A percentile compares a stretch with the other conserved stretches of the same genome.
Evolutionary conservation across 129 eudicot genomes (phyloP).

Genomic region (Chrysanthemum seticuspe): DNA sequence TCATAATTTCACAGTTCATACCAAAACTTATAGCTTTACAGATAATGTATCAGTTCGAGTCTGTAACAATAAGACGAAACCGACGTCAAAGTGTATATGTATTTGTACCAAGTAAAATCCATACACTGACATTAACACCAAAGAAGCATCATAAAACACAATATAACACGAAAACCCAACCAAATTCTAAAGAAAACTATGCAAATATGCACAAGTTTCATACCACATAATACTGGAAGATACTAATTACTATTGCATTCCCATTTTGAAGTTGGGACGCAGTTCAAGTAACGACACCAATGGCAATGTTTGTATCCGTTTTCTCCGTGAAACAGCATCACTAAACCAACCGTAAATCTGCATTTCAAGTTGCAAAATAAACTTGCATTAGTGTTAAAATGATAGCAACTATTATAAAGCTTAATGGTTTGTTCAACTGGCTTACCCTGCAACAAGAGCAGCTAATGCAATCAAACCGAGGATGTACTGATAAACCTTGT

Average conservation of each 20-base stretch:
- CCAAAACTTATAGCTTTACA: too few species aligned
- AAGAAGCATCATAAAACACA: constrained; percentile 17
- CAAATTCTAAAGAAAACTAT: constrained; percentile 19
- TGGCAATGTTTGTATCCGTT: constrained; percentile 58
- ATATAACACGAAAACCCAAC: neutral
- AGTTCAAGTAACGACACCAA: constrained; percentile 75
- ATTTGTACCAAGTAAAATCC: neutral
- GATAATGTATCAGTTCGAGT: too few species aligned
- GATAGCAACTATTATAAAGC: too few species aligned
- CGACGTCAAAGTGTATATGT: too few species aligned
- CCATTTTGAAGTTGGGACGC: constrained; percentile 79
- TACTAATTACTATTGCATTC: constrained; percentile 44
- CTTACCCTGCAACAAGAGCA: constrained; percentile 73
- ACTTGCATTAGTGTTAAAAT: neutral
- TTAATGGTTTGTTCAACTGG: neutral
- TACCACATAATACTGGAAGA: neutral
- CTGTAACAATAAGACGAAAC: too few species aligned
- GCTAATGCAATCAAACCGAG: constrained; percentile 52
- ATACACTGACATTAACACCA: neutral
- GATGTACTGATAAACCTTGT: constrained; percentile 67
- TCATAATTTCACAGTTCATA: too few species aligned
- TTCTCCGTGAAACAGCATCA: constrained; percentile 80
- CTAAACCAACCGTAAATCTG: constrained; percentile 68
- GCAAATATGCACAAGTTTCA: constrained; percentile 20
- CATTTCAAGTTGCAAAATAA: constrained; percentile 8